Evolutionary conservation across 257 asterid species (phyloP).

Genomic region (Fraxinus pennsylvanica): DNA sequence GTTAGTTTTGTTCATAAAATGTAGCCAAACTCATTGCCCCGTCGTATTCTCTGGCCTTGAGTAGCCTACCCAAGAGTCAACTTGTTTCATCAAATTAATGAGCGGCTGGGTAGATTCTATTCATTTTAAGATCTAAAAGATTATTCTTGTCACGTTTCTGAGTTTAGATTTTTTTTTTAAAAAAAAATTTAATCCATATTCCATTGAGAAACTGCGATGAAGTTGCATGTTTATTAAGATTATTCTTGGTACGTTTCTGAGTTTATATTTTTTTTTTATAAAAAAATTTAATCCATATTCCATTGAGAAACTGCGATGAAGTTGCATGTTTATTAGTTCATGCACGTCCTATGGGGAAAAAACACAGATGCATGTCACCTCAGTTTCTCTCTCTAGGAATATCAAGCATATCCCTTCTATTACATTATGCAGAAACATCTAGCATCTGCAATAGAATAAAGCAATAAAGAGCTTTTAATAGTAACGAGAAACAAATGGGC

Average conservation of each 20-base stretch:
- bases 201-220: background rate
- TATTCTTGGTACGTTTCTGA: slow-evolving; percentile 33
- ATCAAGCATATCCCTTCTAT: background rate
- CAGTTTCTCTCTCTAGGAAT: background rate
- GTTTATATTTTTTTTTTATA: slow-evolving; percentile 26
- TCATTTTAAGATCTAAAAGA: slow-evolving; percentile 31
- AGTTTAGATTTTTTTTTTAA: slow-evolving; percentile 21
- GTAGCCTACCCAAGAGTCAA: too few relatives aligned
- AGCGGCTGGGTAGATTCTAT: slow-evolving; percentile 31
- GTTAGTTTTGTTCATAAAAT: too few relatives aligned
- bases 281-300: slow-evolving; percentile 18
- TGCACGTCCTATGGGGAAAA: background rate
- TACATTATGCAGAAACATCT: background rate
- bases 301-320: background rate
- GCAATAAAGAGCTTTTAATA: background rate
- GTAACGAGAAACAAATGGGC: background rate
- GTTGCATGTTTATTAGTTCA: background rate
- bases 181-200: slow-evolving; percentile 10
- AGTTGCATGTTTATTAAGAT: slow-evolving; percentile 23
- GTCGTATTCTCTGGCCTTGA: too few relatives aligned
- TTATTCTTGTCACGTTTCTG: slow-evolving; percentile 35
- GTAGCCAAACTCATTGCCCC: too few relatives aligned
- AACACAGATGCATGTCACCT: background rate
- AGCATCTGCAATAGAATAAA: background rate
- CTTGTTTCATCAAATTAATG: background rate